Conservation (phyloP, 2,329 filamentous ascomycete species). For the Ustilaginoidea virens region DNA sequence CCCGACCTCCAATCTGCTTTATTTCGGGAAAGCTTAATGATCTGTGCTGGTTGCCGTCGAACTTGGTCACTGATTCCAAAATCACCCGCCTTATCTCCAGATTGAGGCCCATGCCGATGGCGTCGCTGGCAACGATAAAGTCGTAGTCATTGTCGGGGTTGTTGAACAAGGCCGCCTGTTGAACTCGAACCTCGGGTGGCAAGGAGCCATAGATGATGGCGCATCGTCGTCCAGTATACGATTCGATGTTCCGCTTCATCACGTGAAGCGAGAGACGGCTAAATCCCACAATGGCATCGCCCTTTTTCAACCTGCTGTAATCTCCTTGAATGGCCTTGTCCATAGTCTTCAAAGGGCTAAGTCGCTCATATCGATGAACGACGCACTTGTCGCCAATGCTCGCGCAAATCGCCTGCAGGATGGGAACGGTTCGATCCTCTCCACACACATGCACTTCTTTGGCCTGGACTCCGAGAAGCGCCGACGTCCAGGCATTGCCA, state of each 20-base stretch:
- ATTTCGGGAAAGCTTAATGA: slow-evolving; percentile 59
- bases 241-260: slow-evolving; percentile 65
- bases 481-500: slow-evolving; percentile 91
- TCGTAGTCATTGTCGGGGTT: slow-evolving; percentile 93
- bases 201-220: slow-evolving; percentile 88
- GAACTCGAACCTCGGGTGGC: slow-evolving; percentile 81
- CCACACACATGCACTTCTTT: slow-evolving; percentile 89
- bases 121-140: slow-evolving; percentile 83
- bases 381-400: slow-evolving; percentile 69
- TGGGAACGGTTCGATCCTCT: slow-evolving; percentile 64
- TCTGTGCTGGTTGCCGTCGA: slow-evolving; percentile 41
- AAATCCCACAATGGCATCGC: slow-evolving; percentile 82
- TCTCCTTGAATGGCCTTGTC: slow-evolving; percentile 44
- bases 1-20: slow-evolving; percentile 89
- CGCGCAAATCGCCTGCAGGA: slow-evolving; percentile 65
- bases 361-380: slow-evolving; percentile 68
- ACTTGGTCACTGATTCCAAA: slow-evolving; percentile 67
- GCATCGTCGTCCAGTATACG: slow-evolving; percentile 59
- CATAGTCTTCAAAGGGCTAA: slow-evolving; percentile 63
- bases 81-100: slow-evolving; percentile 82
- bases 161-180: slow-evolving; percentile 88
- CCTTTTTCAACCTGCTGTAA: slow-evolving; percentile 59
- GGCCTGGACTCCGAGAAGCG: slow-evolving; percentile 72
- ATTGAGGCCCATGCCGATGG: slow-evolving; percentile 95
- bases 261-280: slow-evolving; percentile 69